Evolutionary conservation across 2,329 filamentous ascomycete genomes (phyloP).

Genomic region (Cladosporium sp.): DNA sequence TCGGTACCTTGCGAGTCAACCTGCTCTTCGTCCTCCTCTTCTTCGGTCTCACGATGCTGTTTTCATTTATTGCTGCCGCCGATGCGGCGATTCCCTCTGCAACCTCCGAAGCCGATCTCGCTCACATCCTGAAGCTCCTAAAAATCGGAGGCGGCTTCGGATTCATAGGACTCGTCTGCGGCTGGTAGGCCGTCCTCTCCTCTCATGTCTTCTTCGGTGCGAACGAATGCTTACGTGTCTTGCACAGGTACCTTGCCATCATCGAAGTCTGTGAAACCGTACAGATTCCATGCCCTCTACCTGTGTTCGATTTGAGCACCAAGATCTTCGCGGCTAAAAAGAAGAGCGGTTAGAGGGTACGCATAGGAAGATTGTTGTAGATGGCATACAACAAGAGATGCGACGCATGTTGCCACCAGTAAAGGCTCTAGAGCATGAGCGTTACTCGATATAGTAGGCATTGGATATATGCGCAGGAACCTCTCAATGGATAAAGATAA

Average conservation of each 20-base stretch:
- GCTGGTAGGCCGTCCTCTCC: slow-evolving; percentile 23
- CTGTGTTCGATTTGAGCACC: slow-evolving; percentile 27
- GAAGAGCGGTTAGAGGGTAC: slow-evolving; percentile 10
- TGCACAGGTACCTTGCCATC: slow-evolving; percentile 25
- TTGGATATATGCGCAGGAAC: too few species aligned
- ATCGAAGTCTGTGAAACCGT: slow-evolving; percentile 28
- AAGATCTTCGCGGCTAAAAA: slow-evolving; percentile 26
- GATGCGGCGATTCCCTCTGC: slow-evolving; percentile 26
- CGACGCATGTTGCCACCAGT: not conserved
- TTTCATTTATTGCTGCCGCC: slow-evolving; percentile 33
- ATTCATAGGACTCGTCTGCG: slow-evolving; percentile 28
- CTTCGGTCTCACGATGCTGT: slow-evolving; percentile 31
- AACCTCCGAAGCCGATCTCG: slow-evolving; percentile 24
- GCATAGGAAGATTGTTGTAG: not conserved
- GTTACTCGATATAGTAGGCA: not conserved
- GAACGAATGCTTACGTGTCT: not conserved
- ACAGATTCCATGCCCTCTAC: slow-evolving; percentile 28
- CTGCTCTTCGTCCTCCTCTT: slow-evolving; percentile 29
- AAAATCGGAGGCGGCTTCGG: slow-evolving; percentile 33
- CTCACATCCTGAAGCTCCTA: slow-evolving; percentile 25
- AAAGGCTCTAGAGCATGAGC: not conserved
- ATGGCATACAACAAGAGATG: not conserved
- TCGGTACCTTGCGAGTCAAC: slow-evolving; percentile 31
- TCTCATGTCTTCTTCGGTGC: not conserved
- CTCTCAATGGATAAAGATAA: not conserved